These are phyloP conservation scores for Citrus trifoliata DNA, from an alignment of 345 rosid genomes.

Conservation along the genomic window DNA sequence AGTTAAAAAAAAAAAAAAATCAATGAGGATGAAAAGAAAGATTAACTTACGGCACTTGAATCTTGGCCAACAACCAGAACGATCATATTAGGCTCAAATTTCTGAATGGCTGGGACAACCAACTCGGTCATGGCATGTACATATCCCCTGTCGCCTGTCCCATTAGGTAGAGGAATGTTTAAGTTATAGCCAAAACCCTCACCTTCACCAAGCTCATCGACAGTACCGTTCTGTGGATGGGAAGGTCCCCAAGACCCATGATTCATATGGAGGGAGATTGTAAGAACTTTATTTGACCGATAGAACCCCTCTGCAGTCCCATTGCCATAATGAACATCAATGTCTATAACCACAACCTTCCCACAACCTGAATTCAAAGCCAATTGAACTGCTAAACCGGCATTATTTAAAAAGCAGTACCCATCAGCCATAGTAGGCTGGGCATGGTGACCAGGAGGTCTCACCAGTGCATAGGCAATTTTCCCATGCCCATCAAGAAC, in stretches of 20 bases:
- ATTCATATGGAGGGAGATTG: constrained; percentile 89
- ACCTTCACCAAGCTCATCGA: constrained; percentile 76
- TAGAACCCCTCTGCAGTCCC: constrained; percentile 93
- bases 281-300: constrained; percentile 54
- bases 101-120: constrained; percentile 60
- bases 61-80: constrained; percentile 85
- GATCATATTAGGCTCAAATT: constrained; percentile 61
- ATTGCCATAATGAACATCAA: constrained; percentile 89
- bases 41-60: constrained; percentile 83
- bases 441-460: constrained; percentile 97
- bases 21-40: not conserved
- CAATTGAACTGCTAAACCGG: constrained; percentile 65
- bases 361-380: constrained; percentile 58
- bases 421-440: constrained; percentile 91
- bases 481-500: constrained; percentile 60
- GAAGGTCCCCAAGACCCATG: constrained; percentile 98
- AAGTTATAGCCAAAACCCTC: constrained; percentile 79
- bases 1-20: not conserved
- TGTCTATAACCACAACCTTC: constrained; percentile 64
- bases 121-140: constrained; percentile 57
- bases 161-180: constrained; percentile 84
- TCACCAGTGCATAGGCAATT: constrained; percentile 66
- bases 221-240: constrained; percentile 72
- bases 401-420: constrained; percentile 86
- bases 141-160: constrained; percentile 84